Conservation (phyloP, 306 rosid species). For the Mucuna pruriens region DNA sequence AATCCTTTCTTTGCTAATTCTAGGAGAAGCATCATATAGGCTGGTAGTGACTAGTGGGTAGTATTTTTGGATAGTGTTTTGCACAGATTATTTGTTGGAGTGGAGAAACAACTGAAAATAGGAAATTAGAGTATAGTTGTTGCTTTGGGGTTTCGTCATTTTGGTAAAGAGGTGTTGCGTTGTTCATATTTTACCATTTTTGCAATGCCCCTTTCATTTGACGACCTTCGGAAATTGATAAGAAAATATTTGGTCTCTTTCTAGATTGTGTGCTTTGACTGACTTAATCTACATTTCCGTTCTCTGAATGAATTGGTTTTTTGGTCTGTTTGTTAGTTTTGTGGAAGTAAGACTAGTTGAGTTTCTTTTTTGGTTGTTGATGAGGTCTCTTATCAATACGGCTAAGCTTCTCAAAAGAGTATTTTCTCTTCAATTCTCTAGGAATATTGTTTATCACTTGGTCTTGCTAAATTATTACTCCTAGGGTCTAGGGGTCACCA, state of each 20-base stretch:
- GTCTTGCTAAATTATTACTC: not conserved
- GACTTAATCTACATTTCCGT: not conserved
- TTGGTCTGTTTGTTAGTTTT: not conserved
- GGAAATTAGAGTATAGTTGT: conserved; percentile 33
- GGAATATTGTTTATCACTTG: conserved; percentile 13
- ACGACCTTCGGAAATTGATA: conserved; percentile 14
- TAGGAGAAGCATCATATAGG: conserved; percentile 24
- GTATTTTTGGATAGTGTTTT: conserved; percentile 31
- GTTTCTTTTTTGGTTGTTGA: not conserved
- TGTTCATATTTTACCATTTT: conserved; percentile 37
- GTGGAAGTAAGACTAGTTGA: not conserved
- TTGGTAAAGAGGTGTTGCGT: conserved; percentile 40
- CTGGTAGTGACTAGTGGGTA: not conserved
- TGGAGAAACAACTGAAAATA: not conserved
- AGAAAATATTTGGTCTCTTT: conserved; percentile 13
- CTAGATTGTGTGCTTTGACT: not conserved
- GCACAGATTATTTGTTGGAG: not conserved
- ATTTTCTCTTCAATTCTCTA: not conserved
- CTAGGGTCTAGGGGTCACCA: not conserved
- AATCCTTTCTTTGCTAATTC: conserved; percentile 19
- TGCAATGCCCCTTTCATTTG: conserved; percentile 24
- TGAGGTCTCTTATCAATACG: not conserved
- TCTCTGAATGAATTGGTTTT: conserved; percentile 10
- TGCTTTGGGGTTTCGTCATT: not conserved
- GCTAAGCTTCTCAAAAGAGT: not conserved